phyloP scores from a whole-genome alignment of 495 filamentous ascomycete genomes.

The Daldinia vernicosa region DNA sequence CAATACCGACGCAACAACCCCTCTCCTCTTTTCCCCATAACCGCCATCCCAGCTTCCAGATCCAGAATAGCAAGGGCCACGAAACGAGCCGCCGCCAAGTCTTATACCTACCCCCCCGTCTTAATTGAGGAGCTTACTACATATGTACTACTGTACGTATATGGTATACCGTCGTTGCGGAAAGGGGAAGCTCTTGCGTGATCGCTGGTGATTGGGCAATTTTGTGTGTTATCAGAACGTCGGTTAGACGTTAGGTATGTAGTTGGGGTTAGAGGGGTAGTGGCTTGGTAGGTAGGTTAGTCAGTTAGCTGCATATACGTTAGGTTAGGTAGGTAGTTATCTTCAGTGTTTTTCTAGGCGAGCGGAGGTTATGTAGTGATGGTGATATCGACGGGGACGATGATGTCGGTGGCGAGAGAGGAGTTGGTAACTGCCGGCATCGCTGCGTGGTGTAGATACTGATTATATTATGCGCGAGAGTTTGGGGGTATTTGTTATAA shows the following conservation, averaged over 20 bases:
- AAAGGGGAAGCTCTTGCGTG: constrained; percentile 3
- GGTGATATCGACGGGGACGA: constrained; percentile 25
- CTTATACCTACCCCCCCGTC: constrained; percentile 8
- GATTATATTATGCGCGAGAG: background rate
- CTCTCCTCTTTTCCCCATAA: background rate
- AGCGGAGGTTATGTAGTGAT: constrained; percentile 13
- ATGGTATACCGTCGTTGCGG: background rate
- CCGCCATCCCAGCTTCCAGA: constrained; percentile 16
- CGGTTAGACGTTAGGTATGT: background rate
- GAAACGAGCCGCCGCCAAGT: constrained; percentile 17
- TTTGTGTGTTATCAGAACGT: constrained; percentile 13
- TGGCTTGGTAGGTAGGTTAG: background rate
- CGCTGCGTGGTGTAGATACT: constrained; percentile 2
- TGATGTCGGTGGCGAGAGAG: constrained; percentile 17
- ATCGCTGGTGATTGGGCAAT: constrained; percentile 20
- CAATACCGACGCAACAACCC: background rate
- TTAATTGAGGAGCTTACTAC: constrained; percentile 3
- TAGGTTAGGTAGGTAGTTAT: background rate
- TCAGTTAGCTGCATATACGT: background rate
- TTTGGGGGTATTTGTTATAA: background rate
- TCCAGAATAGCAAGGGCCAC: constrained; percentile 8
- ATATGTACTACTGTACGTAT: background rate
- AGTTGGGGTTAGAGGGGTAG: background rate
- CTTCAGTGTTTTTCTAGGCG: background rate
- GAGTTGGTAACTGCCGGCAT: constrained; percentile 13